Percentiles rank a stretch among this genome's conserved stretches.
phyloP scores from a whole-genome alignment of 2,329 filamentous ascomycete species.

The Hawksworthiomyces lignivorus region DNA sequence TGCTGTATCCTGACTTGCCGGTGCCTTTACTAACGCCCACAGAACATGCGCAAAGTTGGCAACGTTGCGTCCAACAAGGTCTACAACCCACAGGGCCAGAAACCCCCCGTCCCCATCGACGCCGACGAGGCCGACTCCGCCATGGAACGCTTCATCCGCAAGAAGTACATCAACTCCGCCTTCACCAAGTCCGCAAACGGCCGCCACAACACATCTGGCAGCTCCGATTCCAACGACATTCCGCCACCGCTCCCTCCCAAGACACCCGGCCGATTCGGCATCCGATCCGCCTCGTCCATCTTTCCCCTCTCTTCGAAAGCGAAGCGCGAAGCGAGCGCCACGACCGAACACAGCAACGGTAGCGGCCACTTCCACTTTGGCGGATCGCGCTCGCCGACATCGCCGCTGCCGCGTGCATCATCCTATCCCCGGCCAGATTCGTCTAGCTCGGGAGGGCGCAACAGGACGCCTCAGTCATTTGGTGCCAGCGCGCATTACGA shows the following conservation, averaged over 20 bases:
- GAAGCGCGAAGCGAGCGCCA: constrained; percentile 44
- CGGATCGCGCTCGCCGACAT: constrained; percentile 24
- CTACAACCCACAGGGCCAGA: constrained; percentile 80
- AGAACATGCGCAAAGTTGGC: constrained; percentile 93
- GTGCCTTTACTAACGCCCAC: neutral
- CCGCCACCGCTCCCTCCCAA: constrained; percentile 57
- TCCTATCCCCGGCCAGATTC: constrained; percentile 11
- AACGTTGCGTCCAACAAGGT: constrained; percentile 79
- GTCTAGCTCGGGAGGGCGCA: constrained; percentile 32
- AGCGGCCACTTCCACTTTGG: constrained; percentile 12
- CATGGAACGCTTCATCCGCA: constrained; percentile 90
- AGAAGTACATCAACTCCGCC: constrained; percentile 73
- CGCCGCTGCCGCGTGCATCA: constrained; percentile 17
- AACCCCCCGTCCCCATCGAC: constrained; percentile 79
- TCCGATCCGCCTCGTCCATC: constrained; percentile 57
- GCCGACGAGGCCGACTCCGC: constrained; percentile 86
- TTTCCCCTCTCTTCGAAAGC: constrained; percentile 56
- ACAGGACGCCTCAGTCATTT: constrained; percentile 62
- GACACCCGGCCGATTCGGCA: constrained; percentile 54
- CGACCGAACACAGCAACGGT: neutral
- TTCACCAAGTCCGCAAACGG: constrained; percentile 16
- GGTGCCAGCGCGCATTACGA: constrained; percentile 57
- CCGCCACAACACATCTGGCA: constrained; percentile 32
- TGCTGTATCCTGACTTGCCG: no score
- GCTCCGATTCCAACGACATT: constrained; percentile 48